phyloP scores from a whole-genome alignment of 306 rosid species.

The Vachellia pachyceras region DNA sequence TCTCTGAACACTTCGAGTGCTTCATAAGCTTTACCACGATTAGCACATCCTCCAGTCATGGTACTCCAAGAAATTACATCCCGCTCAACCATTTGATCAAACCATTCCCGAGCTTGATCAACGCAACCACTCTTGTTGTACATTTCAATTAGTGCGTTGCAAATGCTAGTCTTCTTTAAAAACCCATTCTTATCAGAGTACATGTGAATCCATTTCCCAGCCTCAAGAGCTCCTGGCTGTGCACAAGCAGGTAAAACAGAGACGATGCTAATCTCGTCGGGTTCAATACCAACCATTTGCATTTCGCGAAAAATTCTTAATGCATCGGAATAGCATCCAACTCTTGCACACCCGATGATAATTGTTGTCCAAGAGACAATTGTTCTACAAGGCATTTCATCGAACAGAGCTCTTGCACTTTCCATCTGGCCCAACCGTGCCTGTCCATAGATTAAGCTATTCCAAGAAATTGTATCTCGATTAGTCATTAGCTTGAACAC shows the following conservation, averaged over 20 bases:
- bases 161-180: slow-evolving; percentile 43
- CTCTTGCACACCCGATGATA: slow-evolving; percentile 69
- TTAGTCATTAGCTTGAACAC: slow-evolving; percentile 68
- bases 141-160: slow-evolving; percentile 85
- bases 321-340: slow-evolving; percentile 64
- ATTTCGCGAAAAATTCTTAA: slow-evolving; percentile 66
- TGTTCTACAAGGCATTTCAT: slow-evolving; percentile 72
- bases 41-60: slow-evolving; percentile 72
- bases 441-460: slow-evolving; percentile 68
- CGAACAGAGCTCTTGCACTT: slow-evolving; percentile 62
- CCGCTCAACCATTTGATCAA: slow-evolving; percentile 53
- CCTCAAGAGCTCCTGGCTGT: slow-evolving; percentile 80
- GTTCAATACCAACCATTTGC: slow-evolving; percentile 70
- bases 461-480: slow-evolving; percentile 72
- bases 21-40: slow-evolving; percentile 64
- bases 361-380: slow-evolving; percentile 82
- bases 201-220: slow-evolving; percentile 84
- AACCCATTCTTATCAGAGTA: slow-evolving; percentile 57
- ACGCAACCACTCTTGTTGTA: slow-evolving; percentile 80
- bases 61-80: slow-evolving; percentile 91
- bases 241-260: slow-evolving; percentile 81
- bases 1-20: slow-evolving; percentile 69
- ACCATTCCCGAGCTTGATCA: slow-evolving; percentile 63
- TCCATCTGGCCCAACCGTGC: slow-evolving; percentile 64
- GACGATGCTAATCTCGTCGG: slow-evolving; percentile 76